Evolutionary conservation across 1,139 yeast genomes (phyloP).

Genomic region (Candida frijolesensis): DNA sequence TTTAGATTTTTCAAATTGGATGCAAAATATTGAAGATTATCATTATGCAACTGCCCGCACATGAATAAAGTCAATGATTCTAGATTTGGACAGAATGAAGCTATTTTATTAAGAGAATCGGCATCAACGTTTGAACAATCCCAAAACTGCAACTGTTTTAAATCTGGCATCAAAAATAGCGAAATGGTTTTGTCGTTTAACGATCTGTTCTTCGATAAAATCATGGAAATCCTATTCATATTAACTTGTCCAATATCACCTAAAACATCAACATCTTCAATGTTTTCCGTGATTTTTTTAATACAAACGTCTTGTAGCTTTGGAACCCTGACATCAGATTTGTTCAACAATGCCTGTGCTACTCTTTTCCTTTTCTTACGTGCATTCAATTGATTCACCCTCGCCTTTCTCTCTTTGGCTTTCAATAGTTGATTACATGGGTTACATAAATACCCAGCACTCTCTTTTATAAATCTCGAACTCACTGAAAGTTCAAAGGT

Average conservation of each 20-base stretch:
- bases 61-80: conserved; percentile 69
- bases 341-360: conserved; percentile 82
- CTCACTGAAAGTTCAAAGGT: conserved; percentile 64
- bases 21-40: conserved; percentile 64
- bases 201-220: conserved; percentile 79
- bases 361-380: conserved; percentile 73
- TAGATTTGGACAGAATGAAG: conserved; percentile 77
- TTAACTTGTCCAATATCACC: conserved; percentile 78
- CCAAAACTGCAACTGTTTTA: conserved; percentile 71
- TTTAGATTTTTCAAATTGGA: conserved; percentile 57
- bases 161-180: conserved; percentile 66
- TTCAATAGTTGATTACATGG: conserved; percentile 56
- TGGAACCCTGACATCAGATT: conserved; percentile 63
- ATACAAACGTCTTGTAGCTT: conserved; percentile 83
- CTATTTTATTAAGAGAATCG: conserved; percentile 68
- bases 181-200: conserved; percentile 70
- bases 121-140: conserved; percentile 83
- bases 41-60: conserved; percentile 93
- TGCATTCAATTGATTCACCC: conserved; percentile 59
- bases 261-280: conserved; percentile 72
- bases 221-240: conserved; percentile 66
- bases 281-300: conserved; percentile 65
- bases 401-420: conserved; percentile 45
- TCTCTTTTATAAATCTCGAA: conserved; percentile 53
- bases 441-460: conserved; percentile 66